Percentiles rank a stretch among this genome's conserved stretches.
phyloP scores from a whole-genome alignment of 106 monocot species.

The Hemerocallis citrina region DNA sequence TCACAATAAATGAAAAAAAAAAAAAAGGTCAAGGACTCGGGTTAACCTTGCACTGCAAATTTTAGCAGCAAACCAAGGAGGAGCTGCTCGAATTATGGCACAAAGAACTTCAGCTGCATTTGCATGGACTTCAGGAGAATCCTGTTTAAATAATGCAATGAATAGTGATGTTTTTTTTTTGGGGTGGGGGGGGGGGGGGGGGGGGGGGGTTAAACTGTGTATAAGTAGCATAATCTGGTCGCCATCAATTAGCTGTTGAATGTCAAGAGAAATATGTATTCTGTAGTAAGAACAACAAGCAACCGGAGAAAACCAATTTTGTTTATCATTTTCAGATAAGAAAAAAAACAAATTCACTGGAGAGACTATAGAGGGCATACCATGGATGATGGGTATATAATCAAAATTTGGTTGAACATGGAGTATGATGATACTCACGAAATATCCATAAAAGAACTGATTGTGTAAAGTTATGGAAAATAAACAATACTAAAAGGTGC shows the following conservation, averaged over 20 bases:
- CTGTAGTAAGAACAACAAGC: not conserved
- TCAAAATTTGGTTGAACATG: too few species aligned
- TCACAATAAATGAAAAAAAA: not conserved
- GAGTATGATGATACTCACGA: too few species aligned
- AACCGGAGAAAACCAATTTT: not conserved
- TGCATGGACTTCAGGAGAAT: slow-evolving; percentile 87
- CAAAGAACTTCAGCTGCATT: slow-evolving; percentile 86
- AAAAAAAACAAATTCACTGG: too few species aligned
- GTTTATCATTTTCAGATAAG: not conserved
- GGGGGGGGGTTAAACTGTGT: not conserved
- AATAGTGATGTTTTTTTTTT: too few species aligned
- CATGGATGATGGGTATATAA: too few species aligned
- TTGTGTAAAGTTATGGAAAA: too few species aligned
- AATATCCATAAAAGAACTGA: too few species aligned
- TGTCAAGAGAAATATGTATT: not conserved
- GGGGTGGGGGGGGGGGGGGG: too few species aligned
- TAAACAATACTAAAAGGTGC: too few species aligned
- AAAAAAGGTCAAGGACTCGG: too few species aligned
- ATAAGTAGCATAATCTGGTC: not conserved
- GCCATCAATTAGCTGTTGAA: too few species aligned
- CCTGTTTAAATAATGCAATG: slow-evolving; percentile 18
- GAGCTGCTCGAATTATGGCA: slow-evolving; percentile 77
- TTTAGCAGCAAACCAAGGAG: slow-evolving; percentile 71
- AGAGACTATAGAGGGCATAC: too few species aligned
- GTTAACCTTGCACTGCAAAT: slow-evolving; percentile 82